phyloP scores from a whole-genome alignment of 768 basidiomycete species.

The Tulasnella sp. region DNA sequence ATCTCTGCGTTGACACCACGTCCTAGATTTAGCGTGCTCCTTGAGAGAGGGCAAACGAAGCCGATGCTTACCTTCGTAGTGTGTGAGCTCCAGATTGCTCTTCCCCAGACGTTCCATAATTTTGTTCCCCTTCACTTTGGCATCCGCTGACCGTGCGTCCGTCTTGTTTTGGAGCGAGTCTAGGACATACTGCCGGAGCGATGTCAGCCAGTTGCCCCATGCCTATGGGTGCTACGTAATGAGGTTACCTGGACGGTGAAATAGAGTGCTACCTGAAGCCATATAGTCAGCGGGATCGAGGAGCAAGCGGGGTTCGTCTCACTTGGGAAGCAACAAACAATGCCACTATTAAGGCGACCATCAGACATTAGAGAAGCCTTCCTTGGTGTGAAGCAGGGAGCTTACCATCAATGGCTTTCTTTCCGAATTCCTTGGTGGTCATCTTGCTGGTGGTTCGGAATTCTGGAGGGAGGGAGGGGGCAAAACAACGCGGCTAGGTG shows the following conservation, averaged over 20 bases:
- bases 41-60: neutral
- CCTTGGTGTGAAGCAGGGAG: neutral
- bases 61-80: conserved; percentile 69
- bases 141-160: conserved; percentile 41
- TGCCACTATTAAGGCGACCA: conserved; percentile 38
- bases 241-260: conserved; percentile 65
- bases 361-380: neutral
- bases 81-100: conserved; percentile 70
- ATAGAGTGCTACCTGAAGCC: conserved; percentile 66
- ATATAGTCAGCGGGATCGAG: conserved; percentile 7
- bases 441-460: conserved; percentile 1
- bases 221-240: neutral
- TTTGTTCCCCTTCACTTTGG: conserved; percentile 55
- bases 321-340: conserved; percentile 54
- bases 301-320: conserved; percentile 32
- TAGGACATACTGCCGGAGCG: conserved; percentile 56
- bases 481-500: neutral
- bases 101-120: conserved; percentile 69
- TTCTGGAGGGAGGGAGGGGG: neutral
- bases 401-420: conserved; percentile 27
- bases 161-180: conserved; percentile 59
- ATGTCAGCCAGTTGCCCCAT: conserved; percentile 1
- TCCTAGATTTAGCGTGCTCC: neutral
- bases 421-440: conserved; percentile 22
- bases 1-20: conserved; percentile 49